Evolutionary conservation across 257 asterid genomes (phyloP), one percentile per base, ranked within the genome.

Genomic region (Nicotiana noctiflora): DNA sequence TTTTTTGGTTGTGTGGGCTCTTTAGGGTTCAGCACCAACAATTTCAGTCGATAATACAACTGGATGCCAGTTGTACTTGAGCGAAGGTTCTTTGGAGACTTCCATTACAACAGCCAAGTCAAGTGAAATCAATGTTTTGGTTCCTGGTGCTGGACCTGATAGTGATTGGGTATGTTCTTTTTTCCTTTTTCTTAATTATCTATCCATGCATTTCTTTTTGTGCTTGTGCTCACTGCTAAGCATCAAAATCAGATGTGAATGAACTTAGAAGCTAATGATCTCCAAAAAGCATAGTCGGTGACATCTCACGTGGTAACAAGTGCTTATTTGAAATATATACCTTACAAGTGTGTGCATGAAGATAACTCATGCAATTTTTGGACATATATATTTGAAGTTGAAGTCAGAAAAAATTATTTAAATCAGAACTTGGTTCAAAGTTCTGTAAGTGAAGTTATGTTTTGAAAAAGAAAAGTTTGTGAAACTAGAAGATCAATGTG

Each of bases 31-130:
- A 17, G 97, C 99, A 64, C 99, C 99, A 56, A 96, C 98, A 79
- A 90, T 96, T 62, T 96, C 98, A 77, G 86, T 96, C 63, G 99
- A 96, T 86, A 96, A 96, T 80, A 91, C 99, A 37, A 87, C 97
- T 19, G 99, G 98, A 77, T 96, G 99, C 88, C 98, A 94, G 78
- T 84, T 96, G 82, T 96, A 91, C 86, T 84, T 96, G 90, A 87
- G 98, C 88, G 91, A 93, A 89, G 97, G 90, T 56, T 91, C 99
- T 80, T 85, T 94, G 89, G 89, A 83, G 81, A 92, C 98, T 83
- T 92, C 98, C 78, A 84, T 96, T 70, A 92, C 98, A 14, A 91
- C 99, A 44, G 98, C 98, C 40, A 96, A 94, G 92, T 94, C 98
- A 7, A 94, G 97, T 85, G 98, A 96, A 82, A 81, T 96, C 82